Evolutionary conservation across 371 early-diverging fungal genomes (phyloP).

Genomic region (Mucor indicus): DNA sequence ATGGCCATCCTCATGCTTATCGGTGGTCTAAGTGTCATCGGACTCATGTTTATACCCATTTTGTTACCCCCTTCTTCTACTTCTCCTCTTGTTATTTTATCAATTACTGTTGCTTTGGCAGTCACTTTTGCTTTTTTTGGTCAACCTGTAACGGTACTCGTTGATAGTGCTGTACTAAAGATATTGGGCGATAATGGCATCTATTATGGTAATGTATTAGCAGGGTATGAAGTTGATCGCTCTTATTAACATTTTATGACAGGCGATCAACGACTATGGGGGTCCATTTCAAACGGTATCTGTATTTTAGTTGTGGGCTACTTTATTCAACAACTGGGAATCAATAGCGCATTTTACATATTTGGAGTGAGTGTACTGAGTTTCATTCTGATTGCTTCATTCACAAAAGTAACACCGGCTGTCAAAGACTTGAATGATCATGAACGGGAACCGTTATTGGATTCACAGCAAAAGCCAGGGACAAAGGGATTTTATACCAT

Average conservation of each 20-base stretch:
- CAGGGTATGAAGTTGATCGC: not conserved
- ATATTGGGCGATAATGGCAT: conserved; percentile 39
- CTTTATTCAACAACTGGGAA: conserved; percentile 24
- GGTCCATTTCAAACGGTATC: conserved; percentile 38
- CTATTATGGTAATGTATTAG: conserved; percentile 31
- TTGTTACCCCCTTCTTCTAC: not conserved
- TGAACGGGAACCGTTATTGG: conserved; percentile 7
- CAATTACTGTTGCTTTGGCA: conserved; percentile 20
- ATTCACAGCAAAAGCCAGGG: not conserved
- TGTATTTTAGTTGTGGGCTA: conserved; percentile 34
- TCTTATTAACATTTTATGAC: not conserved
- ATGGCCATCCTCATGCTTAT: conserved; percentile 30
- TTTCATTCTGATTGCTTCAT: conserved; percentile 11
- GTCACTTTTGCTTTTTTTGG: conserved; percentile 43
- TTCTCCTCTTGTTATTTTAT: conserved; percentile 2
- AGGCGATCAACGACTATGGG: conserved; percentile 49
- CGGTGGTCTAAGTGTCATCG: conserved; percentile 31
- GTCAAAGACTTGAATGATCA: not conserved
- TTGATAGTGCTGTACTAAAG: conserved; percentile 42
- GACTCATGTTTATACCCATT: conserved; percentile 27
- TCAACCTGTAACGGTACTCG: conserved; percentile 30
- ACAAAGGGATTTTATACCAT: conserved; percentile 13
- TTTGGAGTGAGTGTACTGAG: conserved; percentile 29
- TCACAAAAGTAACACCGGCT: conserved; percentile 1
- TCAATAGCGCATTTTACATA: conserved; percentile 38